A percentile compares a stretch with the other conserved stretches of the same genome.
Conservation (phyloP, 176 grass and related monocot species). For the Metroxylon sagu region DNA sequence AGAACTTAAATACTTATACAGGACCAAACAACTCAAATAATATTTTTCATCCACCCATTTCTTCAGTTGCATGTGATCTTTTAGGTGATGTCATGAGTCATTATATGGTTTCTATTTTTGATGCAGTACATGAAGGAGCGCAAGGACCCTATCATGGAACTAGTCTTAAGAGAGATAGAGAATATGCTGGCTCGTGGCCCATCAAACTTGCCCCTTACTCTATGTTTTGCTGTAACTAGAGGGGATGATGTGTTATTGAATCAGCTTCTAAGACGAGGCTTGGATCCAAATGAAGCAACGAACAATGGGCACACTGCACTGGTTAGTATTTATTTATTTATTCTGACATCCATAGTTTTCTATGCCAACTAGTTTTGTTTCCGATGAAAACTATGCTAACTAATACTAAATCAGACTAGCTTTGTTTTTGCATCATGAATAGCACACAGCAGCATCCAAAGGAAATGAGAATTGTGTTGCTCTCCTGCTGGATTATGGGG, state of each 20-base stretch:
- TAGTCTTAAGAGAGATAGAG: conserved; percentile 69
- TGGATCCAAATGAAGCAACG: conserved; percentile 74
- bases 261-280: conserved; percentile 71
- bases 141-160: conserved; percentile 42
- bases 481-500: conserved; percentile 63
- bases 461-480: conserved; percentile 62
- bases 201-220: conserved; percentile 77
- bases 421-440: conserved; percentile 18
- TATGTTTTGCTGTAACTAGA: conserved; percentile 69
- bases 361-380: no score
- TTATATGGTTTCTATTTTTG: neutral
- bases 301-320: conserved; percentile 63
- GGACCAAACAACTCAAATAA: neutral
- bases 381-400: no score
- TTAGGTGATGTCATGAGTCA: no score
- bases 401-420: neutral
- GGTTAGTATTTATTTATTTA: conserved; percentile 28
- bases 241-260: conserved; percentile 58
- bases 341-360: no score
- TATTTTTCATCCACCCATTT: no score
- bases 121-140: conserved; percentile 63
- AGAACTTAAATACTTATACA: no score
- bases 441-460: conserved; percentile 92
- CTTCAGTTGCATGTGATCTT: no score
- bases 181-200: conserved; percentile 70